Evolutionary conservation across 495 filamentous ascomycete genomes (phyloP), one percentile per base, ranked within the genome.

Genomic region (Penicillium herquei): DNA sequence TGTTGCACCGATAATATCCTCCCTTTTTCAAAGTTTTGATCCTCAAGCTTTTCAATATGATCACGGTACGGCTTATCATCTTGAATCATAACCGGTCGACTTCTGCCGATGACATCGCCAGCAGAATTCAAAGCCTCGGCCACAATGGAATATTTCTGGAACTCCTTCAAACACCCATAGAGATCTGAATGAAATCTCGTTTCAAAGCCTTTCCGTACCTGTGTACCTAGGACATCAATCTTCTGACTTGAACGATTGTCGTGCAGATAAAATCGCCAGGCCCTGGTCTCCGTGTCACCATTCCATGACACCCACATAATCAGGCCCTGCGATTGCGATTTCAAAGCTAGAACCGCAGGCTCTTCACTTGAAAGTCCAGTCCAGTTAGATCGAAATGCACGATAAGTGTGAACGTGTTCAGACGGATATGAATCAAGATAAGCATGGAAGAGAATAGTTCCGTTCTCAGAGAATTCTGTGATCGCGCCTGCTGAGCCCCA

Each of bases 401-500:
- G 64, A 51, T 70, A 70, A 33, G 56, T 67, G 18, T 56, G 44
- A 11, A 48, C 62, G 8, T 58, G 17, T n/a, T 63, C 48, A 17
- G 8, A 10, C 6, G 34, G 34, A 37, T 37, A 10, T 13, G 34
- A 37, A 13, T 37, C 34, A n/a, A 69, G 50, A 21, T 49, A 61
- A 0, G 63, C 64, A 46, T 63, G 65, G 49, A 74, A 79, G 4
- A 80, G 54, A 6, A 72, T 63, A 1, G 74, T 74, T 12, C 56
- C 52, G 21, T 80, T 60, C 0, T 66, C 55, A 0, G 65, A 61
- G 54, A 75, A 81, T 56, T 85, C 80, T 0, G 77, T 78, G 39
- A 79, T 56, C 14, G 74, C 74, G 0, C 78, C 74, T 9, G 69
- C 67, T 6, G 70, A 71, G 3, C 81, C 80, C 79, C 78, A 83